Percentiles rank a stretch among this genome's conserved stretches.
These are phyloP conservation scores for Cercospora brassicicola DNA, from an alignment of 2,329 filamentous ascomycete species.

Conservation along the genomic window DNA sequence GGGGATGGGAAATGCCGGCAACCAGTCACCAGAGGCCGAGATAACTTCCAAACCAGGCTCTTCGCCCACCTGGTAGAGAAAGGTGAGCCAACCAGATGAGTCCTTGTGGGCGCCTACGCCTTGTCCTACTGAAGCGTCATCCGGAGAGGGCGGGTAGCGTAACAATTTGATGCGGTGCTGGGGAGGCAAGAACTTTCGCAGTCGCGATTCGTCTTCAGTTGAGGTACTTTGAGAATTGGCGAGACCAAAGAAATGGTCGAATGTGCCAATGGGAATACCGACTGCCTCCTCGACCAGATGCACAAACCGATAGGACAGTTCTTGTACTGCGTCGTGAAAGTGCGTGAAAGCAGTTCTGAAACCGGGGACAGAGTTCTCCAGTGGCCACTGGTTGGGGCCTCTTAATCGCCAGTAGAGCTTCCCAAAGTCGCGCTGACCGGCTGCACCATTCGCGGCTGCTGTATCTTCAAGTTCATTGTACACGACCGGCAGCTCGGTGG, in stretches of 20 bases:
- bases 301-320: slow-evolving; percentile 56
- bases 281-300: slow-evolving; percentile 59
- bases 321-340: slow-evolving; percentile 56
- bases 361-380: slow-evolving; percentile 33
- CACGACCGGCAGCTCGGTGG: slow-evolving; percentile 52
- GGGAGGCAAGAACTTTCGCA: slow-evolving; percentile 31
- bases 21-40: slow-evolving; percentile 51
- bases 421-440: slow-evolving; percentile 47
- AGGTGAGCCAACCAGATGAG: slow-evolving; percentile 65
- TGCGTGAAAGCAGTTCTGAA: slow-evolving; percentile 38
- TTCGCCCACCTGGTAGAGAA: slow-evolving; percentile 60
- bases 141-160: slow-evolving; percentile 50
- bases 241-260: slow-evolving; percentile 51
- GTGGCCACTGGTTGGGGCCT: slow-evolving; percentile 44
- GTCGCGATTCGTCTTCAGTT: background rate
- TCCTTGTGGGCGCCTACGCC: slow-evolving; percentile 65
- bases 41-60: slow-evolving; percentile 56
- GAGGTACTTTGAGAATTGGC: background rate
- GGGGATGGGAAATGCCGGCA: slow-evolving; percentile 51
- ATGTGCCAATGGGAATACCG: slow-evolving; percentile 49
- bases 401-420: slow-evolving; percentile 45
- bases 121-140: slow-evolving; percentile 39
- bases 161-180: slow-evolving; percentile 63
- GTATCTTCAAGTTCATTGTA: slow-evolving; percentile 40
- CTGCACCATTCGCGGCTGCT: too few relatives aligned